Percentiles rank a stretch among this genome's conserved stretches.
Evolutionary conservation across 306 rosid species (phyloP).

Genomic region (Astragalus membranaceus): DNA sequence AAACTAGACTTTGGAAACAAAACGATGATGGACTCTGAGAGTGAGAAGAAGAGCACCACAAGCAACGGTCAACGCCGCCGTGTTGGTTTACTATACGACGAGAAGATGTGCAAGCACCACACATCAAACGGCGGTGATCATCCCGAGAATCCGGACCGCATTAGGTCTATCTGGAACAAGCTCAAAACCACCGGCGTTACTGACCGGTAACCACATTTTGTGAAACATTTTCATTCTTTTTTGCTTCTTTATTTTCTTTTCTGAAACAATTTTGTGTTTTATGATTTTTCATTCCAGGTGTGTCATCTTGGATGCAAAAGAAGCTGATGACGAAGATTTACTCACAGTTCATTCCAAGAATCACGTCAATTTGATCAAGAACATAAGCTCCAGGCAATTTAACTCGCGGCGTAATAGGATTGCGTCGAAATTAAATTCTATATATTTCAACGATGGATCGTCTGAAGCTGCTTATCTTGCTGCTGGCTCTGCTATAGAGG

Average conservation of each 20-base stretch:
- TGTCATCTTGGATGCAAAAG: conserved; percentile 65
- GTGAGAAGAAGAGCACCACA: background rate
- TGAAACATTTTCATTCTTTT: background rate
- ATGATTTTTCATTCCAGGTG: conserved; percentile 58
- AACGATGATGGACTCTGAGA: conserved; percentile 2
- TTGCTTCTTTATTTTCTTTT: background rate
- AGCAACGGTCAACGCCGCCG: conserved; percentile 31
- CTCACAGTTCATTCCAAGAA: no score
- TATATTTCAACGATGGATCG: conserved; percentile 83
- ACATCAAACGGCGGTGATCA: conserved; percentile 45
- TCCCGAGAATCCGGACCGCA: conserved; percentile 75
- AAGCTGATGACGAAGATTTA: conserved; percentile 48
- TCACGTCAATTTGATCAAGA: no score
- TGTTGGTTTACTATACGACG: conserved; percentile 74
- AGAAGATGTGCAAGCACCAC: conserved; percentile 70
- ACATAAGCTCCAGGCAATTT: conserved; percentile 35
- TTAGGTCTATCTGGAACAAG: conserved; percentile 66
- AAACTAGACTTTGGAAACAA: background rate
- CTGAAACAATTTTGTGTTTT: background rate
- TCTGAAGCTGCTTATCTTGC: conserved; percentile 89
- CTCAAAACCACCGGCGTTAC: conserved; percentile 48
- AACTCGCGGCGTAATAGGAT: conserved; percentile 37
- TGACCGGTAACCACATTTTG: conserved; percentile 34
- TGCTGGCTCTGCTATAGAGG: conserved; percentile 79
- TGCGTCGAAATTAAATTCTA: conserved; percentile 48